Evolutionary conservation across 2,329 filamentous ascomycete species (phyloP).

Genomic region (Pseudocercospora macadamiae): DNA sequence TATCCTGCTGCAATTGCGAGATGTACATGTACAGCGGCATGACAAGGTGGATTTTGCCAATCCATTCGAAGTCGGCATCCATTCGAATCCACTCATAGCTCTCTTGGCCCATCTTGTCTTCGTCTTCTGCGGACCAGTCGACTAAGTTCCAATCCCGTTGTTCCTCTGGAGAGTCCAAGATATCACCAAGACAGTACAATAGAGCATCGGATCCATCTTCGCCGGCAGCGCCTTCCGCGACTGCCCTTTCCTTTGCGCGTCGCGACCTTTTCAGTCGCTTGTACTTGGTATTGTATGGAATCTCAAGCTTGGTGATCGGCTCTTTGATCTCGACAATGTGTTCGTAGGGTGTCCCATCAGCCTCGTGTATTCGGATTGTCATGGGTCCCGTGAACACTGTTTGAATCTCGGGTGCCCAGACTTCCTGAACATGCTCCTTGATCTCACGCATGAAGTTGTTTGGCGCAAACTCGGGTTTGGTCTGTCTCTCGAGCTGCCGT

Average conservation of each 20-base stretch:
- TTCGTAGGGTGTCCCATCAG: slow-evolving; percentile 96
- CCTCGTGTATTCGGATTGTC: slow-evolving; percentile 97
- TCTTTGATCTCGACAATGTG: slow-evolving; percentile 97
- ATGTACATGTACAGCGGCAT: slow-evolving; percentile 98
- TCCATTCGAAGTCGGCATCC: slow-evolving; percentile 98
- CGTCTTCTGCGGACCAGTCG: slow-evolving; percentile 88
- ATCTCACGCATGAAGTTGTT: slow-evolving; percentile 81
- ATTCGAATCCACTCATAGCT: slow-evolving; percentile 99
- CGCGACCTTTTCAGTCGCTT: slow-evolving; percentile 91
- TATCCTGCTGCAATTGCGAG: slow-evolving; percentile 94
- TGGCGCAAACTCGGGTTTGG: slow-evolving; percentile 65
- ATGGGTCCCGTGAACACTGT: slow-evolving; percentile 92
- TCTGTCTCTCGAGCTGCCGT: slow-evolving; percentile 63
- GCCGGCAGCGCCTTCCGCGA: slow-evolving; percentile 62
- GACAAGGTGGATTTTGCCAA: slow-evolving; percentile 78
- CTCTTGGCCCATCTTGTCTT: slow-evolving; percentile 89
- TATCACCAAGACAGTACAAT: slow-evolving; percentile 89
- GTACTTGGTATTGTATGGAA: slow-evolving; percentile 99
- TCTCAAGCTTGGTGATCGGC: slow-evolving; percentile 81
- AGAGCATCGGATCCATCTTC: slow-evolving; percentile 70
- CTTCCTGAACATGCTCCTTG: slow-evolving; percentile 75
- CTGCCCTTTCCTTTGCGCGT: slow-evolving; percentile 74
- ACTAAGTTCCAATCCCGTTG: slow-evolving; percentile 79
- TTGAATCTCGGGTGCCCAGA: slow-evolving; percentile 60
- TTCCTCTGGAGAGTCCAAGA: slow-evolving; percentile 81